Conservation (phyloP, 192 early-diverging fungal genomes). For the Irineochytrium annulatum region DNA sequence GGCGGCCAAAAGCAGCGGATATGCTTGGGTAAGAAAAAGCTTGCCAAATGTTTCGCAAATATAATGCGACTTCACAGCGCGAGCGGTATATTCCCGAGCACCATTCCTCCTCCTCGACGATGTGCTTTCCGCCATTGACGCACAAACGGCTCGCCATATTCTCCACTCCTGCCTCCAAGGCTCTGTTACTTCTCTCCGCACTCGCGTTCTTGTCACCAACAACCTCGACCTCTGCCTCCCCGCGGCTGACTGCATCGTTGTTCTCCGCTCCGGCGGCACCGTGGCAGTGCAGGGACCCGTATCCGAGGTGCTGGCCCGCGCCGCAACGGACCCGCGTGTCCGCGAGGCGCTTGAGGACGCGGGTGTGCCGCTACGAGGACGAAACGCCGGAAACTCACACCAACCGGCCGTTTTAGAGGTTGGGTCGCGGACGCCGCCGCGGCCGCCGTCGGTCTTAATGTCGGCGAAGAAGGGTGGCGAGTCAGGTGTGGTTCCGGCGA, state of each 20-base stretch:
- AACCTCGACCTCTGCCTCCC: conserved; percentile 20
- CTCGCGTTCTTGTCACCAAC: conserved; percentile 82
- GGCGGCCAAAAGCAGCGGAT: conserved; percentile 19
- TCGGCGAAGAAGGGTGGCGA: not conserved
- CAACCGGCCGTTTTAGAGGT: no score
- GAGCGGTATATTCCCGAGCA: conserved; percentile 65
- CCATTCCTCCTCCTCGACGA: conserved; percentile 75
- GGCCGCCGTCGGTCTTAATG: no score
- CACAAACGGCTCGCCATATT: conserved; percentile 82
- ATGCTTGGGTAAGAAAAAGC: not conserved
- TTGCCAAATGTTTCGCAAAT: not conserved
- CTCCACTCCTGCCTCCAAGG: conserved; percentile 63
- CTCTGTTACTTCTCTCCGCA: conserved; percentile 50
- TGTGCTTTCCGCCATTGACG: conserved; percentile 82
- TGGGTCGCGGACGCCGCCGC: no score
- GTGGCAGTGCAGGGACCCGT: not conserved
- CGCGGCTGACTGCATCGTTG: conserved; percentile 21
- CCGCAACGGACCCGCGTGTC: not conserved
- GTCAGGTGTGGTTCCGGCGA: not conserved
- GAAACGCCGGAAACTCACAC: no score
- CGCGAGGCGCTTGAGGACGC: not conserved
- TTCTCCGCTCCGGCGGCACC: conserved; percentile 24
- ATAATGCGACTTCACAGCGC: conserved; percentile 65
- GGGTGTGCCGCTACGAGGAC: no score
- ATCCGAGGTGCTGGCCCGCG: not conserved